A percentile compares a stretch with the other conserved stretches of the same genome.
phyloP scores from a whole-genome alignment of 148 eudicot species.

The Rhododendron henanense region DNA sequence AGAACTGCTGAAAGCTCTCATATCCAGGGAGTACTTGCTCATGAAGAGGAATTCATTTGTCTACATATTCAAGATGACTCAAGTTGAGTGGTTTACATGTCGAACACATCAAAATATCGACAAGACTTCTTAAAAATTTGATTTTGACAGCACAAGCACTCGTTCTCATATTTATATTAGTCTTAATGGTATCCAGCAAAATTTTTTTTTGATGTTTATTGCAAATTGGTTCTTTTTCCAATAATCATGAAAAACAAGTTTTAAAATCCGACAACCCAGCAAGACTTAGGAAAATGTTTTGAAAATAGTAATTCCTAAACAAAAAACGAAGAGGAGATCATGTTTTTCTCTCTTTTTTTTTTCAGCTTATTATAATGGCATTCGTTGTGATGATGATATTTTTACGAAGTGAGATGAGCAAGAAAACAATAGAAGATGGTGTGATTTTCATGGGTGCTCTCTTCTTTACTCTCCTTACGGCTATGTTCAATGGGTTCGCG shows the following conservation, averaged over 20 bases:
- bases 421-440: constrained; percentile 44
- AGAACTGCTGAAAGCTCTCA: constrained; percentile 15
- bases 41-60: constrained; percentile 22
- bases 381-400: constrained; percentile 51
- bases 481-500: constrained; percentile 64
- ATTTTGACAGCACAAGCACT: background rate
- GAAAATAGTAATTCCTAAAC: background rate
- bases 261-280: background rate
- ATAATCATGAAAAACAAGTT: background rate
- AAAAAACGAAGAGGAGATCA: background rate
- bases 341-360: background rate
- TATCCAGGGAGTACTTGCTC: constrained; percentile 15
- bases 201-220: background rate
- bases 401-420: constrained; percentile 55
- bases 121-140: background rate
- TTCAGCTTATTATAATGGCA: constrained; percentile 59
- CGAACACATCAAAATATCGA: background rate
- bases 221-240: background rate
- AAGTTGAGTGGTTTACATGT: background rate
- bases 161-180: background rate
- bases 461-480: constrained; percentile 43
- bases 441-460: constrained; percentile 67
- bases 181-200: background rate
- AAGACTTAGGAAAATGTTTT: background rate
- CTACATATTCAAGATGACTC: constrained; percentile 19